A percentile compares a stretch with the other conserved stretches of the same genome.
These are phyloP conservation scores for Pseudocercospora crystallina DNA, from an alignment of 2,329 filamentous ascomycete genomes.

Conservation along the genomic window DNA sequence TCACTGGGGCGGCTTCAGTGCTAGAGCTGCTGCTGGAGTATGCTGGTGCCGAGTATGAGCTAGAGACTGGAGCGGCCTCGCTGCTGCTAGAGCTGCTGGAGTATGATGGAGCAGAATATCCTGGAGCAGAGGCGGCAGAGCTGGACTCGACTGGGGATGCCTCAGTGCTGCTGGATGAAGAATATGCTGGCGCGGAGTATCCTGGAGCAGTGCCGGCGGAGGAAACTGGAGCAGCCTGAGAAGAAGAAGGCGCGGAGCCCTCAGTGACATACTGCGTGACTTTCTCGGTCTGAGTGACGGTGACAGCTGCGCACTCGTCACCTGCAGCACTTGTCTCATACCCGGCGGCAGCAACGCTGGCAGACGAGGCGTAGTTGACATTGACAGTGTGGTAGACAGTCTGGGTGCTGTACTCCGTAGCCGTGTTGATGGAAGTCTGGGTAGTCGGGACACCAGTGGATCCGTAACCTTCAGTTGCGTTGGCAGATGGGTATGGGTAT, in stretches of 20 bases:
- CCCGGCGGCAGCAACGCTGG: conserved; percentile 9
- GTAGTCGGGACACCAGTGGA: conserved; percentile 23
- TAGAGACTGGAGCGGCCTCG: conserved; percentile 13
- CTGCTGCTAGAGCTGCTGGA: conserved; percentile 2
- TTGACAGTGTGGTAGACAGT: conserved; percentile 24
- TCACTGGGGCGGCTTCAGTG: conserved; percentile 12
- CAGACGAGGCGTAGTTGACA: conserved; percentile 4
- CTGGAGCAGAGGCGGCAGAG: conserved; percentile 19
- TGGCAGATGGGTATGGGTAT: conserved; percentile 30
- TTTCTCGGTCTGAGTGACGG: conserved; percentile 42
- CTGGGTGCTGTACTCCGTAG: conserved; percentile 16
- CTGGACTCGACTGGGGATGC: conserved; percentile 16
- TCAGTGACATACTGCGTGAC: conserved; percentile 32
- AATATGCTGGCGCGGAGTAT: conserved; percentile 17
- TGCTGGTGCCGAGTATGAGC: conserved; percentile 12
- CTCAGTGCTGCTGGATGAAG: conserved; percentile 16
- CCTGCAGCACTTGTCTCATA: conserved; percentile 8
- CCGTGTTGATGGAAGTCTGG: neutral
- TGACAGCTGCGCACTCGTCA: conserved; percentile 37
- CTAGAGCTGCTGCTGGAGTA: conserved; percentile 4
- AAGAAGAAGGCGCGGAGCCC: conserved; percentile 9
- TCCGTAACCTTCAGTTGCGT: conserved; percentile 29
- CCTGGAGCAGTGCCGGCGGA: conserved; percentile 16
- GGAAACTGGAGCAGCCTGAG: conserved; percentile 14
- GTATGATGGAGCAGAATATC: conserved; percentile 16